Base-by-base conservation (phyloP, 202 grass and related monocot species). In the Tripidium arundinaceum region DNA sequence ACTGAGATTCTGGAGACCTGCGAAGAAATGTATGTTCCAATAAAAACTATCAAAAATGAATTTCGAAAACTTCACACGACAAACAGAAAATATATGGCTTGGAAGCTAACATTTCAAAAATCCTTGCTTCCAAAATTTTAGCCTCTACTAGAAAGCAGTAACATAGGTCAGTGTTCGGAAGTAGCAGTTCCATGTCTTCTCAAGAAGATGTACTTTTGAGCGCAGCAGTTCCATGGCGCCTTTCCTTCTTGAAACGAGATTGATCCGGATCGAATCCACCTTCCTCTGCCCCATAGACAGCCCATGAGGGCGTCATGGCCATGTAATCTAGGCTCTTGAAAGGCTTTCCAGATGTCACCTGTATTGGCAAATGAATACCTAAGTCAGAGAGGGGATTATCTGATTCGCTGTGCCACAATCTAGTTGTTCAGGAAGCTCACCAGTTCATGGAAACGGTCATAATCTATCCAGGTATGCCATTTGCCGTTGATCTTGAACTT, bases 391-490 rank as follows among this genome's bases (percentile, higher is more conserved):
- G 65, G 5, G 21, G 14, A 68, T 61, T 62, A 75, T 25, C 27
- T 34, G 13, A 26, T 61, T 63, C 19, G 45, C 4, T 83, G 38
- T 59, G 36, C 24, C 9, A 50, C 6, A 7, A 5, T 54, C 29
- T 52, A 89, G 31, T 33, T 62, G 27, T 39, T 28, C 11, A 74
- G 58, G 21, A 85, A 83, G 62, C 84, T 90, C 81, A 98, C 96
- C 96, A 98, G 86, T 82, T 98, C 84, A 61, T 95, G 87, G 87
- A 95, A 98, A 59, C 80, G 84, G 37, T 95, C 92, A 33, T 95
- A 98, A 70, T 98, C 84, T 65, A 98, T 98, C 96, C 96, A 95
- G 33, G 96, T 98, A 65, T 95, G 80, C 90, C 96, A 98, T 71
- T 93, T 90, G n/a, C 92, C 92, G 1, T 91, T 82, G 37, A 98